These are phyloP conservation scores for Xylaria polymorpha DNA, from an alignment of 2,329 filamentous ascomycete genomes.

Conservation along the genomic window DNA sequence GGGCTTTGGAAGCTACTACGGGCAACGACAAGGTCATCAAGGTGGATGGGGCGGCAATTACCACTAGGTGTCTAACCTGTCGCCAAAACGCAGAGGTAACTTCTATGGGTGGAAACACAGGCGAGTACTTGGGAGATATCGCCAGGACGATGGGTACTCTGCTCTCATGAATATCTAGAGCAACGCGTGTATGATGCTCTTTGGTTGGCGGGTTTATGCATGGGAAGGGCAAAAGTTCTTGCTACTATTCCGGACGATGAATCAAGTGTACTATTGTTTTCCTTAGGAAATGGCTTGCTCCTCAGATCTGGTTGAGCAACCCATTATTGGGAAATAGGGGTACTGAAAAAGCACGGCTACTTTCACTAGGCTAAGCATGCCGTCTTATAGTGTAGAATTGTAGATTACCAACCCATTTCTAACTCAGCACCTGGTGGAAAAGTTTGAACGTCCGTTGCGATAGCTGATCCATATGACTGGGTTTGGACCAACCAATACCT, in stretches of 20 bases:
- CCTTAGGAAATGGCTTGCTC: constrained; percentile 45
- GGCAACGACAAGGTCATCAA: constrained; percentile 58
- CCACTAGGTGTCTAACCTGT: constrained; percentile 51
- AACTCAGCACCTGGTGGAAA: constrained; percentile 8
- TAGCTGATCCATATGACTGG: too few relatives aligned
- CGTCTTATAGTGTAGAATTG: constrained; percentile 37
- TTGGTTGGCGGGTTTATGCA: constrained; percentile 44
- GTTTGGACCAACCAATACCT: neutral
- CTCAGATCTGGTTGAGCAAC: constrained; percentile 42
- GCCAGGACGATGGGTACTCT: constrained; percentile 35
- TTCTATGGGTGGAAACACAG: constrained; percentile 35
- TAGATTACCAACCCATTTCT: constrained; percentile 35
- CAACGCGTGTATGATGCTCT: constrained; percentile 39
- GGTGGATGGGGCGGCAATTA: constrained; percentile 72
- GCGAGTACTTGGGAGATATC: constrained; percentile 32
- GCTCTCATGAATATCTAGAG: constrained; percentile 44
- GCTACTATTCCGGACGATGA: constrained; percentile 43
- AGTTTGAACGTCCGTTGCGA: neutral
- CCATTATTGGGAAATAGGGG: constrained; percentile 49
- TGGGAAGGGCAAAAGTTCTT: constrained; percentile 48
- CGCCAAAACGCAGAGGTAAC: constrained; percentile 39
- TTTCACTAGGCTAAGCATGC: constrained; percentile 36
- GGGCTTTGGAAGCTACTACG: constrained; percentile 63
- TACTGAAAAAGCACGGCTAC: constrained; percentile 43
- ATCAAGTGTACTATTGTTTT: constrained; percentile 50